These are phyloP conservation scores for Mycena maculata DNA, from an alignment of 768 basidiomycete genomes.

Conservation along the genomic window DNA sequence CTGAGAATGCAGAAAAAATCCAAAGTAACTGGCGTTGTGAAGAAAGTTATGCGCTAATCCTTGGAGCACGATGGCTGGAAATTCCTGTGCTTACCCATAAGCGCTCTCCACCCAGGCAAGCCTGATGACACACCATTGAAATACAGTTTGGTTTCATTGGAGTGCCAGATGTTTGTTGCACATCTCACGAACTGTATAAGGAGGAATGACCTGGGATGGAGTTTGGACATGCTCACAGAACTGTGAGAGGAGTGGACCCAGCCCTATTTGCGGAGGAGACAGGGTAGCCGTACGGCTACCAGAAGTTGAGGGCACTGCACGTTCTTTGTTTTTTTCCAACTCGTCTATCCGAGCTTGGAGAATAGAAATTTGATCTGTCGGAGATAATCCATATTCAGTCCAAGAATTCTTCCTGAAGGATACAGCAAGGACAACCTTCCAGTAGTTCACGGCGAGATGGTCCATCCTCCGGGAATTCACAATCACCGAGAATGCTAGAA, in stretches of 20 bases:
- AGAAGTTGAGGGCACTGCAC: not conserved
- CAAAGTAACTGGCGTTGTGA: constrained; percentile 52
- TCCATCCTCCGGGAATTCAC: constrained; percentile 30
- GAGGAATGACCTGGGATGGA: not conserved
- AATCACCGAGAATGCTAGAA: constrained; percentile 23
- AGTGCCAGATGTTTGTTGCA: constrained; percentile 17
- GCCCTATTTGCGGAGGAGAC: constrained; percentile 9
- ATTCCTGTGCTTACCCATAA: not conserved
- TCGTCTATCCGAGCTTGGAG: constrained; percentile 28
- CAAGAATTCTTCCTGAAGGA: not conserved
- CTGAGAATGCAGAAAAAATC: constrained; percentile 57
- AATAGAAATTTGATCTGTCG: constrained; percentile 31
- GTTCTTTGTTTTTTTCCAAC: constrained; percentile 15
- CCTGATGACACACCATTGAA: constrained; percentile 16
- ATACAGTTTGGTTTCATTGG: constrained; percentile 8
- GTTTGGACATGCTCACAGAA: constrained; percentile 6
- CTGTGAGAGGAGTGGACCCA: constrained; percentile 23
- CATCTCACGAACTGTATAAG: not conserved
- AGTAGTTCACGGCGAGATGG: constrained; percentile 26
- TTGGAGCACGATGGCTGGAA: constrained; percentile 31
- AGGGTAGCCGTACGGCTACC: not conserved
- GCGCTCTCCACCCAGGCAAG: not conserved
- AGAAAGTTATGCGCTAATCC: constrained; percentile 44
- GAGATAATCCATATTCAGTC: not conserved
- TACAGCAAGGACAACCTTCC: constrained; percentile 11